phyloP scores from a whole-genome alignment of 768 basidiomycete species.

The Xerocomus spinulosus region DNA sequence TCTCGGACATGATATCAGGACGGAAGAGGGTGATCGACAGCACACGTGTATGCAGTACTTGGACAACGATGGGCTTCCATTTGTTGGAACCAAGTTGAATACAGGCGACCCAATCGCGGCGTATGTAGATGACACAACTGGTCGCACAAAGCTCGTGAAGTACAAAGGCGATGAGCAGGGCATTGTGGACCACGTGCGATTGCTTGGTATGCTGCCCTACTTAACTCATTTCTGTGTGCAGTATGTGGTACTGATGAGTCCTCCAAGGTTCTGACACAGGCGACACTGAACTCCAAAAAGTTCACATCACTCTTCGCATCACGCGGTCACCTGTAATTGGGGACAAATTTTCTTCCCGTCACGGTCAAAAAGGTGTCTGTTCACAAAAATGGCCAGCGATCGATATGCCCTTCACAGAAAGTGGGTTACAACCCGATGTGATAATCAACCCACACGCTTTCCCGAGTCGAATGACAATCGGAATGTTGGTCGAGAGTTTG shows the following conservation, averaged over 20 bases:
- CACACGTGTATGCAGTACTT: conserved; percentile 51
- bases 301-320: conserved; percentile 90
- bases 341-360: conserved; percentile 98
- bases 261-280: conserved; percentile 77
- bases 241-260: conserved; percentile 1
- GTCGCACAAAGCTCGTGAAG: conserved; percentile 80
- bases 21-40: conserved; percentile 42
- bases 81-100: conserved; percentile 61
- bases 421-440: conserved; percentile 97
- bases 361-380: conserved; percentile 99
- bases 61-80: conserved; percentile 82
- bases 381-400: conserved; percentile 98
- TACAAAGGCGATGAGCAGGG: conserved; percentile 95
- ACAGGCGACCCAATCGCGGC: conserved; percentile 81
- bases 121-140: conserved; percentile 81
- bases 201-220: conserved; percentile 56
- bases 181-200: conserved; percentile 85
- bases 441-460: conserved; percentile 99
- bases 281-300: conserved; percentile 84
- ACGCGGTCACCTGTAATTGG: conserved; percentile 96
- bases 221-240: background rate
- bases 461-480: conserved; percentile 99
- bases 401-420: conserved; percentile 99
- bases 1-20: conserved; percentile 68
- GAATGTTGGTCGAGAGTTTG: conserved; percentile 99